phyloP scores from a whole-genome alignment of 1,284 basidiomycete species.

The Malassezia psittaci region DNA sequence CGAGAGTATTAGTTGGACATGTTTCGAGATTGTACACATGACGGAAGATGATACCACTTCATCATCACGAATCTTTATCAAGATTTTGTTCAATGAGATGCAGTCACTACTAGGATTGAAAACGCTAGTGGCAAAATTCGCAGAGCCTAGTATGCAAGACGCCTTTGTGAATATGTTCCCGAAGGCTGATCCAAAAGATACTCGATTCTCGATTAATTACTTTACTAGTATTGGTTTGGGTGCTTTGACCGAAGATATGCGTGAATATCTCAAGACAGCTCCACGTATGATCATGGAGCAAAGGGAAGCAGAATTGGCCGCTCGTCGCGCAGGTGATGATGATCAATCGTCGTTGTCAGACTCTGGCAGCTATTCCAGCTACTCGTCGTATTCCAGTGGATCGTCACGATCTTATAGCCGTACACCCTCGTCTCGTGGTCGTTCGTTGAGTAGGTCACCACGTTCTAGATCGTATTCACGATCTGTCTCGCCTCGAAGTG shows the following conservation, averaged over 20 bases:
- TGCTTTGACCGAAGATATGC: constrained; percentile 84
- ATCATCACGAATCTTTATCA: constrained; percentile 90
- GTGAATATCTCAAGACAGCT: constrained; percentile 89
- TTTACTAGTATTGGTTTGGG: constrained; percentile 81
- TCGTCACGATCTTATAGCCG: constrained; percentile 14
- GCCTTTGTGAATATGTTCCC: constrained; percentile 83
- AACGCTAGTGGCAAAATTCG: constrained; percentile 68
- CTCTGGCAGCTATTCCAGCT: constrained; percentile 19
- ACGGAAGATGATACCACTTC: constrained; percentile 97
- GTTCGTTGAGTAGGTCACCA: constrained; percentile 16
- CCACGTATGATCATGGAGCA: constrained; percentile 85
- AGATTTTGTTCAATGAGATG: constrained; percentile 90
- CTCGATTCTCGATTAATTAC: constrained; percentile 95
- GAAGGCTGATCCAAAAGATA: constrained; percentile 88
- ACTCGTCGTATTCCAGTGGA: background rate
- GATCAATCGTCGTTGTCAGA: constrained; percentile 20
- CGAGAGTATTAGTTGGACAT: constrained; percentile 81
- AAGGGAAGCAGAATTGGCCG: constrained; percentile 54
- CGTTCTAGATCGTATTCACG: constrained; percentile 14
- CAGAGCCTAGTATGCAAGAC: constrained; percentile 53
- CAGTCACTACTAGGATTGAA: constrained; percentile 85
- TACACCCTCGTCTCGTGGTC: constrained; percentile 1
- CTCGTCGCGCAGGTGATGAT: constrained; percentile 35
- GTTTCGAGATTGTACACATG: constrained; percentile 73
- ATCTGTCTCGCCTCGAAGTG: constrained; percentile 16